These are phyloP conservation scores for Xylariales sp. DNA, from an alignment of 2,329 filamentous ascomycete genomes.

Conservation along the genomic window DNA sequence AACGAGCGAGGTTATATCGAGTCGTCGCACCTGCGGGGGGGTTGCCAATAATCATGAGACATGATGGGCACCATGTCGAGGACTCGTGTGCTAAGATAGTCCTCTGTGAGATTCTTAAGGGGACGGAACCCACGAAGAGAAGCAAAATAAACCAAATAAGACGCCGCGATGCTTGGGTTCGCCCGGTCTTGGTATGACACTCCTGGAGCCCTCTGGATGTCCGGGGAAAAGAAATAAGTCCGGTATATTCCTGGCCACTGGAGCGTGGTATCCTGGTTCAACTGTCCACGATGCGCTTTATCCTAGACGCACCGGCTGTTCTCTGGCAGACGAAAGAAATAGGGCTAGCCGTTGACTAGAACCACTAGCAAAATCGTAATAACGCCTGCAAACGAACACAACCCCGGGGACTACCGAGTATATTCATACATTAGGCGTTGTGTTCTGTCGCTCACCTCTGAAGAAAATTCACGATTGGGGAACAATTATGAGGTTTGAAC, in stretches of 20 bases:
- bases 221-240: conserved; percentile 33
- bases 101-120: conserved; percentile 25
- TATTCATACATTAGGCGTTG: conserved; percentile 28
- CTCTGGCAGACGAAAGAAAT: conserved; percentile 31
- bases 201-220: conserved; percentile 30
- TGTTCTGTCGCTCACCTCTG: conserved; percentile 37
- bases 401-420: conserved; percentile 25
- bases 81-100: conserved; percentile 54
- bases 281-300: conserved; percentile 34
- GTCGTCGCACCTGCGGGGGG: conserved; percentile 64
- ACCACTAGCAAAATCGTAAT: conserved; percentile 35
- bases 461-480: conserved; percentile 26
- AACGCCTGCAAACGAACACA: conserved; percentile 35
- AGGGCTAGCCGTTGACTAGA: conserved; percentile 34
- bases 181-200: conserved; percentile 26
- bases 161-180: conserved; percentile 29
- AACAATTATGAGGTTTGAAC: conserved; percentile 5
- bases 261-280: conserved; percentile 34
- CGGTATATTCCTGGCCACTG: conserved; percentile 35
- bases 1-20: conserved; percentile 39
- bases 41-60: conserved; percentile 62
- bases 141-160: conserved; percentile 34
- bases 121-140: conserved; percentile 22
- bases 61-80: conserved; percentile 59
- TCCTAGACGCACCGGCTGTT: conserved; percentile 31